phyloP scores from a whole-genome alignment of 2,329 filamentous ascomycete genomes.

The Capronia epimyces region DNA sequence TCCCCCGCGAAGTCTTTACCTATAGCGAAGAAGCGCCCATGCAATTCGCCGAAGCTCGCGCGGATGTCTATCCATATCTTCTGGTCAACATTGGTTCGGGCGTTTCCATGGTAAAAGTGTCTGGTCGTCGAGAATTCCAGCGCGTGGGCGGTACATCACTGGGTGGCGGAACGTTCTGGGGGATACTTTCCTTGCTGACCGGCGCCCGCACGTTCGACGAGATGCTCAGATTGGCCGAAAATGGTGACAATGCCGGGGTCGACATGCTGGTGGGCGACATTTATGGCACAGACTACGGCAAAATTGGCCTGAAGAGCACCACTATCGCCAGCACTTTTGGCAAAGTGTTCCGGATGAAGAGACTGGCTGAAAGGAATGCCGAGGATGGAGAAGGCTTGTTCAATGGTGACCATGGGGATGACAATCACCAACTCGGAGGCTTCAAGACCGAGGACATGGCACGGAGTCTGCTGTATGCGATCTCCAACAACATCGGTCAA shows the following conservation, averaged over 20 bases:
- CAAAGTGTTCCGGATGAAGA: slow-evolving; percentile 91
- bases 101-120: slow-evolving; percentile 95
- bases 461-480: slow-evolving; percentile 84
- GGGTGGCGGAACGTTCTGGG: slow-evolving; percentile 96
- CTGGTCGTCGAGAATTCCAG: slow-evolving; percentile 76
- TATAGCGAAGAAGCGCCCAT: slow-evolving; percentile 85
- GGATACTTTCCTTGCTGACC: slow-evolving; percentile 81
- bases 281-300: slow-evolving; percentile 84
- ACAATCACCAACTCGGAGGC: slow-evolving; percentile 37
- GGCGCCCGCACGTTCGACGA: slow-evolving; percentile 95
- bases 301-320: slow-evolving; percentile 91
- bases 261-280: slow-evolving; percentile 98
- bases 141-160: slow-evolving; percentile 92
- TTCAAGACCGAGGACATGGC: slow-evolving; percentile 84
- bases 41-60: slow-evolving; percentile 70
- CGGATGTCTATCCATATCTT: slow-evolving; percentile 92
- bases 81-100: slow-evolving; percentile 97
- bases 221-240: slow-evolving; percentile 87
- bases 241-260: slow-evolving; percentile 85
- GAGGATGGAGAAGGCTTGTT: slow-evolving; percentile 62
- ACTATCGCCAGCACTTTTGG: slow-evolving; percentile 96
- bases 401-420: slow-evolving; percentile 44
- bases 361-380: slow-evolving; percentile 70
- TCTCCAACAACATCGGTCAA: slow-evolving; percentile 59
- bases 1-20: slow-evolving; percentile 93